Evolutionary conservation across 1,139 yeast genomes (phyloP), one percentile per base, ranked within the genome.

Genomic region (Ogataea hybrid): DNA sequence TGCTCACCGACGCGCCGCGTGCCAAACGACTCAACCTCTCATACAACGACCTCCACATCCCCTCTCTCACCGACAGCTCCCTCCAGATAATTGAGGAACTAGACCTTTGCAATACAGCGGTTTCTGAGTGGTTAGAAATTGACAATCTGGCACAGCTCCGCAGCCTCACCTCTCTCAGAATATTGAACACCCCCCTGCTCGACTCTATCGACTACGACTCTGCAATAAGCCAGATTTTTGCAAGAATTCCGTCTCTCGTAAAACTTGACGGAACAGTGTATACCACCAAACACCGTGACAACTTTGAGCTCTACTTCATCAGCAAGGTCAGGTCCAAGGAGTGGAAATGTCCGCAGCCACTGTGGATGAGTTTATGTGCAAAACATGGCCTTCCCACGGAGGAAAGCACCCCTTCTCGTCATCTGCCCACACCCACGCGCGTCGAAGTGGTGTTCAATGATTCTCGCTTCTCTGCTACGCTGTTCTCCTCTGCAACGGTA

Each of bases 251-350:
- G 2, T 44, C 50, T 0, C 39, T 81, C 0, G 32, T 41, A 2
- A 64, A 64, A 18, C 59, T 88, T 14, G 80, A 88, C 53, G 95
- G 95, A 1, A 69, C 78, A 1, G 37, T 38, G 0, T 62, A 86
- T 6, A 57, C 66, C 1, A 44, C 44, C 1, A 70, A 64, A 2
- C 84, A 81, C 42, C 68, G 88, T 22, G 50, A 49, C 2, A 84
- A 82, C 49, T 82, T 86, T 0, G 95, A 87, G 54, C 58, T 85
- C 4, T 86, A 75, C 54, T 81, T 84, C 50, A 67, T 84, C 25
- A 71, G 81, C 2, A 71, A 71, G 49, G 79, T 82, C 0, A 59
- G 56, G 11, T 55, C 60, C 15, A 67, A 68, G 0, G 51, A 54
- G 7, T 56, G 64, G 32, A 41, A 44, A 1, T 68, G 65, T 43